Evolutionary conservation across 148 eudicot genomes (phyloP).

Genomic region (Hydrangea macrophylla): DNA sequence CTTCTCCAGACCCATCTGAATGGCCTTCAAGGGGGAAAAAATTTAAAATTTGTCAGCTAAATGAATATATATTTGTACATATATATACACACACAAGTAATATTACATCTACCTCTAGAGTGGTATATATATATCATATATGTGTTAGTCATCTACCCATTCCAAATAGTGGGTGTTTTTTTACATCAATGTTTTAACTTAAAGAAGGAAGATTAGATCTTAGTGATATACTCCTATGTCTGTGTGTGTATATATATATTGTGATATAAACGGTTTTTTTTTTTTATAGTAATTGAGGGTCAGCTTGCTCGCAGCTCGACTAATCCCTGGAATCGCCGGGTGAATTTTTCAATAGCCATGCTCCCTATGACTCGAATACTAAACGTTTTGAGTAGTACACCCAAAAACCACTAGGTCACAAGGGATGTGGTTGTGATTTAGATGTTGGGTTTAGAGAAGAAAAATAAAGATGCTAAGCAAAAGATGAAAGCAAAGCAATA

Average conservation of each 20-base stretch:
- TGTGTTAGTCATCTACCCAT: neutral
- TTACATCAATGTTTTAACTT: neutral
- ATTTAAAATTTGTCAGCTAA: neutral
- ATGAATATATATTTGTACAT: neutral
- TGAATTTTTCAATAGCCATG: no score
- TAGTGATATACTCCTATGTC: no score
- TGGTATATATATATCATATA: neutral
- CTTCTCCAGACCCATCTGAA: conserved; percentile 55
- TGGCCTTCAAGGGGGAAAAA: conserved; percentile 35
- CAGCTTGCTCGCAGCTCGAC: no score
- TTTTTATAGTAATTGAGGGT: no score
- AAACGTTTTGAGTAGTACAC: no score
- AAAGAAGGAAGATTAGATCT: neutral
- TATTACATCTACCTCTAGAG: neutral
- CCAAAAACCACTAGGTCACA: no score
- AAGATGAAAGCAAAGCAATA: conserved; percentile 1
- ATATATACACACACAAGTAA: neutral
- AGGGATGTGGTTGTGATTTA: neutral
- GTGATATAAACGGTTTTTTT: no score
- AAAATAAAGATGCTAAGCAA: neutral
- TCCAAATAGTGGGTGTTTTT: neutral
- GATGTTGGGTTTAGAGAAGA: neutral
- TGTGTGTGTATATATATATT: no score
- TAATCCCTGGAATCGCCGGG: no score
- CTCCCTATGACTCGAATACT: no score